Evolutionary conservation across 1,139 yeast species (phyloP).

Genomic region (Hanseniaspora sp.): DNA sequence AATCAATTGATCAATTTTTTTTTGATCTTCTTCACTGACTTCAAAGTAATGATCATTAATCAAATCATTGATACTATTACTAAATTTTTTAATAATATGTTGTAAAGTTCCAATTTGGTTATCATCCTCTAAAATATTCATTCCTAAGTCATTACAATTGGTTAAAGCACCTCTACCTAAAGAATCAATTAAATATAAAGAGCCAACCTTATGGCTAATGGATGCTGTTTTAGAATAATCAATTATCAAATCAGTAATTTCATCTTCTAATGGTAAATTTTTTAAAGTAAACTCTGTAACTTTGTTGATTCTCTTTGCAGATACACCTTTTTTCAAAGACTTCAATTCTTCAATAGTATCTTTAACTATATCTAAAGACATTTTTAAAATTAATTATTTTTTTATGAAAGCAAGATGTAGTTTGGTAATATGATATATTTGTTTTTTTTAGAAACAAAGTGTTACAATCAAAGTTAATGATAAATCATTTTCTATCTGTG

Average conservation of each 20-base stretch:
- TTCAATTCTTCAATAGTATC: constrained; percentile 61
- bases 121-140: constrained; percentile 31
- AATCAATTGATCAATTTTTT: constrained; percentile 68
- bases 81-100: constrained; percentile 55
- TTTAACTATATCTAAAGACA: constrained; percentile 31
- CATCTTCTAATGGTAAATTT: constrained; percentile 40
- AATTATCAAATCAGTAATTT: constrained; percentile 24
- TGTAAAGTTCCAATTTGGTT: constrained; percentile 57
- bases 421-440: too few species aligned
- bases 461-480: too few species aligned
- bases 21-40: constrained; percentile 43
- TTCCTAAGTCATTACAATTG: constrained; percentile 39
- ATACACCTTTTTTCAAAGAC: constrained; percentile 77
- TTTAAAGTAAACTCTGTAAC: constrained; percentile 67
- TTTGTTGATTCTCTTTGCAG: constrained; percentile 87
- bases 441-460: too few species aligned
- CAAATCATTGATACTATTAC: constrained; percentile 47
- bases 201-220: constrained; percentile 75
- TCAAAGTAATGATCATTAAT: constrained; percentile 50
- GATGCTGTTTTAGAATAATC: constrained; percentile 66
- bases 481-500: too few species aligned
- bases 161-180: constrained; percentile 78
- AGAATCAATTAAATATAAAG: constrained; percentile 83
- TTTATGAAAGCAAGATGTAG: too few species aligned
- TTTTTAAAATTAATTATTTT: too few species aligned